Conservation (phyloP, 2,329 filamentous ascomycete species). For the Talaromyces marneffei region DNA sequence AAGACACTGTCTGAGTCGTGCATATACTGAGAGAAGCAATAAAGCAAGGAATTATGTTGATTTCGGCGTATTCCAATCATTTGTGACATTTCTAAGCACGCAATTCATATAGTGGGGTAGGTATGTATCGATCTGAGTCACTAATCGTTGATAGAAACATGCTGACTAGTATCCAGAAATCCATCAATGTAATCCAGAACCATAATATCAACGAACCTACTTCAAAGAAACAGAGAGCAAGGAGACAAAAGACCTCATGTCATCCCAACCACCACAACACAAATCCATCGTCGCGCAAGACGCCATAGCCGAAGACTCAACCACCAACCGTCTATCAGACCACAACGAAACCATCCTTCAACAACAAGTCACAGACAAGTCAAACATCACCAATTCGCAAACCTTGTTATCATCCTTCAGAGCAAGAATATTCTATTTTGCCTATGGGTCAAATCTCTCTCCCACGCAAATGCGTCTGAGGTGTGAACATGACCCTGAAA, state of each 20-base stretch:
- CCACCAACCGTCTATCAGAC: background rate
- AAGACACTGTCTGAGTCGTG: background rate
- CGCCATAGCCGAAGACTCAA: constrained; percentile 1
- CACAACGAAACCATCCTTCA: constrained; percentile 18
- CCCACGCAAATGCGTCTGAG: constrained; percentile 36
- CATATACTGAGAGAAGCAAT: background rate
- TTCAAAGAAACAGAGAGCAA: background rate
- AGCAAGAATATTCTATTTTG: constrained; percentile 36
- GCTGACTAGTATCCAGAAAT: background rate
- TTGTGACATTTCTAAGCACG: background rate
- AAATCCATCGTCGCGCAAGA: constrained; percentile 4
- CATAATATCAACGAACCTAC: background rate
- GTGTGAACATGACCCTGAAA: constrained; percentile 27
- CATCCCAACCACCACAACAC: background rate
- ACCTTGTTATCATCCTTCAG: background rate
- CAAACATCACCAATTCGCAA: background rate
- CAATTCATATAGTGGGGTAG: background rate
- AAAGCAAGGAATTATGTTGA: background rate
- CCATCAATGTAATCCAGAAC: background rate
- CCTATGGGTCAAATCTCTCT: constrained; percentile 42
- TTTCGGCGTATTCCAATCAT: background rate
- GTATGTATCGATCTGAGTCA: background rate
- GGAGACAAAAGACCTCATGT: background rate
- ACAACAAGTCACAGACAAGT: constrained; percentile 11
- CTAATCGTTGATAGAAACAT: background rate